These are phyloP conservation scores for Xylaria sp. DNA, from an alignment of 2,329 filamentous ascomycete species.

Conservation along the genomic window DNA sequence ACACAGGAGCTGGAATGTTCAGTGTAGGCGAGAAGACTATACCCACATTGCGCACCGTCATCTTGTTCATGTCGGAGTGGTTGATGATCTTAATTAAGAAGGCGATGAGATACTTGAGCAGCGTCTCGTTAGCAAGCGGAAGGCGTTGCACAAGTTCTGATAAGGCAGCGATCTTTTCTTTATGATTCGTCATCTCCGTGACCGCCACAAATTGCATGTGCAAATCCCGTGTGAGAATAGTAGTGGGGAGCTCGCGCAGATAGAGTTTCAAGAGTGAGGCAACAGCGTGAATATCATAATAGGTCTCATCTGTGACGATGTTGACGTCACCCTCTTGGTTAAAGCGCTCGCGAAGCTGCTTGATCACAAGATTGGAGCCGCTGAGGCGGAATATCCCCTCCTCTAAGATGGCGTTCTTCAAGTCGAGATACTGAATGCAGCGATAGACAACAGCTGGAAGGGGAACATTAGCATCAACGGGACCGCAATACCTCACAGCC, in stretches of 20 bases:
- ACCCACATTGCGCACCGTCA: conserved; percentile 96
- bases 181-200: conserved; percentile 78
- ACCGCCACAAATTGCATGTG: conserved; percentile 89
- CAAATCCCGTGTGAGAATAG: conserved; percentile 89
- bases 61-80: conserved; percentile 91
- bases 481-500: conserved; percentile 83
- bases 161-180: conserved; percentile 80
- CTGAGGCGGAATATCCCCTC: conserved; percentile 97
- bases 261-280: conserved; percentile 95
- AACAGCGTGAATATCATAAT: conserved; percentile 95
- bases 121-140: conserved; percentile 80
- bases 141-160: conserved; percentile 82
- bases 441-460: conserved; percentile 94
- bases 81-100: conserved; percentile 94
- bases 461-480: conserved; percentile 75
- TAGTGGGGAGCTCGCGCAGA: conserved; percentile 88
- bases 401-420: conserved; percentile 82
- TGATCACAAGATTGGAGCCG: conserved; percentile 96
- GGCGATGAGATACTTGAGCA: conserved; percentile 85
- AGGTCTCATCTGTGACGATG: conserved; percentile 81
- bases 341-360: conserved; percentile 89
- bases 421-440: conserved; percentile 90
- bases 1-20: conserved; percentile 94
- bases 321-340: conserved; percentile 93
- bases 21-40: conserved; percentile 98